Conservation (phyloP, 2,329 filamentous ascomycete genomes). For the Hymenoscyphus salicellus region DNA sequence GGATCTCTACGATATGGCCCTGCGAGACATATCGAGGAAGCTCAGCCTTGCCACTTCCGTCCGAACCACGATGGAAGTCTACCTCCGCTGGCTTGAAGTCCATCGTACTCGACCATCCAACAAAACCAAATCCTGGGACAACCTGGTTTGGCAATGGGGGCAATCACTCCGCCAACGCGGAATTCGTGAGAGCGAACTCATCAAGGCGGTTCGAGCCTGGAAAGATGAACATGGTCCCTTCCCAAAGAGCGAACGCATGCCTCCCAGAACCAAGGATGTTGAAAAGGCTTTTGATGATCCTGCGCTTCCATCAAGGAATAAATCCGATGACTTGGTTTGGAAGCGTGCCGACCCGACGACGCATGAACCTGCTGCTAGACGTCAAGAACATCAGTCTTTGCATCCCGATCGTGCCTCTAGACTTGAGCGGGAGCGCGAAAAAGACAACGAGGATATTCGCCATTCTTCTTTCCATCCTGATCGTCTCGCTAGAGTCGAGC, state of each 20-base stretch:
- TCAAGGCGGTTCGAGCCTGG: constrained; percentile 22
- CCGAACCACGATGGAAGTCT: constrained; percentile 19
- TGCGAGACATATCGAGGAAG: constrained; percentile 23
- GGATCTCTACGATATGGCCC: constrained; percentile 21
- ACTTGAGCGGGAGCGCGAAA: not conserved
- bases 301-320: not conserved
- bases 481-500: constrained; percentile 1
- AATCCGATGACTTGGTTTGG: not conserved
- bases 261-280: constrained; percentile 15
- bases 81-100: constrained; percentile 31
- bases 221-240: constrained; percentile 17
- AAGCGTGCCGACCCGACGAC: not conserved
- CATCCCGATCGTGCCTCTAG: not conserved
- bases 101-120: constrained; percentile 21
- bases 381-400: not conserved
- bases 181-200: constrained; percentile 17
- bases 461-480: not conserved
- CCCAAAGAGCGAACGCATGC: not conserved
- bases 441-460: not conserved
- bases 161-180: constrained; percentile 23
- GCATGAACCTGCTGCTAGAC: not conserved
- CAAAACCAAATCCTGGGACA: constrained; percentile 25
- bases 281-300: constrained; percentile 16
- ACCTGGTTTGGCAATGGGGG: constrained; percentile 28
- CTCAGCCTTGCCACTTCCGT: constrained; percentile 16